phyloP scores from a whole-genome alignment of 75 land plant species.

The Cryptomeria japonica region DNA sequence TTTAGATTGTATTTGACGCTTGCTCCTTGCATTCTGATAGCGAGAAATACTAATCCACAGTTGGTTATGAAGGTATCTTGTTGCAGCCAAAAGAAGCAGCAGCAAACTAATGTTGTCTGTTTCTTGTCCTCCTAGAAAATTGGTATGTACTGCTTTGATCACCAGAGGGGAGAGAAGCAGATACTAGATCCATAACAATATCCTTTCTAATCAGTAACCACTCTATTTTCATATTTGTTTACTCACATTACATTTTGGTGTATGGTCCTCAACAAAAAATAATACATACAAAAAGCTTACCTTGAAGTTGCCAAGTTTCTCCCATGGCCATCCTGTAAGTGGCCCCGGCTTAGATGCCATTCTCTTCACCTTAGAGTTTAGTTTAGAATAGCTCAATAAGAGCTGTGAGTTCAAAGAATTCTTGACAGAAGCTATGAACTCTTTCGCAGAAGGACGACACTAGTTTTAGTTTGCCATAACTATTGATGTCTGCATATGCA shows the following conservation, averaged over 20 bases:
- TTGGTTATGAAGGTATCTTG: slow-evolving; percentile 52
- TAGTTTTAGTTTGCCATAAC: too few relatives aligned
- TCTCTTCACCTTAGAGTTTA: too few relatives aligned
- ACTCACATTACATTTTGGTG: too few relatives aligned
- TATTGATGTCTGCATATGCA: too few relatives aligned
- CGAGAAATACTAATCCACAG: slow-evolving; percentile 67
- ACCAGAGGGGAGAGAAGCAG: slow-evolving; percentile 43
- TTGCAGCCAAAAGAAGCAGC: slow-evolving; percentile 29
- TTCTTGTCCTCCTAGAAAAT: slow-evolving; percentile 16
- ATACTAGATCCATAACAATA: slow-evolving; percentile 14
- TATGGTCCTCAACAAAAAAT: too few relatives aligned
- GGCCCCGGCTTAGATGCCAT: slow-evolving; percentile 69
- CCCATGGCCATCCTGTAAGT: slow-evolving; percentile 84
- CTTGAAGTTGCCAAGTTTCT: slow-evolving; percentile 72
- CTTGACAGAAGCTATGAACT: too few relatives aligned
- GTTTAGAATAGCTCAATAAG: too few relatives aligned
- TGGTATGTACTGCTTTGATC: slow-evolving; percentile 23
- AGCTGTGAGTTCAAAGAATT: too few relatives aligned
- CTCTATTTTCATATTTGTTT: too few relatives aligned
- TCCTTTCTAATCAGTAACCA: too few relatives aligned
- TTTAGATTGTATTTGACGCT: slow-evolving; percentile 45
- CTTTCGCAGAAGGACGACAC: too few relatives aligned
- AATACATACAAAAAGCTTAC: slow-evolving; percentile 13
- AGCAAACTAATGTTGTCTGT: slow-evolving; percentile 18
- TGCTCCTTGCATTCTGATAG: slow-evolving; percentile 49